phyloP scores from a whole-genome alignment of 495 filamentous ascomycete genomes.

The Sordaria brevicollis region DNA sequence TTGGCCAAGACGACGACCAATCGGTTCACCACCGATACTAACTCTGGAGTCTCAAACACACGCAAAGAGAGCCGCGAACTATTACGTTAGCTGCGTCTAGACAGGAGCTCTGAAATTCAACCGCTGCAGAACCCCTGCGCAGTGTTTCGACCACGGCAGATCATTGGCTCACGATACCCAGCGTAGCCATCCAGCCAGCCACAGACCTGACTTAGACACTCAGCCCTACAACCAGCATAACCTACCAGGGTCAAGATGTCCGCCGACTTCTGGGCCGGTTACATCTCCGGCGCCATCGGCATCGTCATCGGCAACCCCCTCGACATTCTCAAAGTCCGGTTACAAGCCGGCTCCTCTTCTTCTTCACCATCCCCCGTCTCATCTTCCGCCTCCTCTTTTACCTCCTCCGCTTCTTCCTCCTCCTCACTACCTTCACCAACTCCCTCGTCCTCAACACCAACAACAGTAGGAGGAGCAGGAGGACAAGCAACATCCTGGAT shows the following conservation, averaged over 20 bases:
- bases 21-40: neutral
- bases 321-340: constrained; percentile 72
- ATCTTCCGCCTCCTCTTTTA: neutral
- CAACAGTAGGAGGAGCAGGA: constrained; percentile 55
- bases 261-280: constrained; percentile 79
- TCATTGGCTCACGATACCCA: neutral
- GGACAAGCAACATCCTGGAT: constrained; percentile 23
- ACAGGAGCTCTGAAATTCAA: neutral
- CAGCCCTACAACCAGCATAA: neutral
- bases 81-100: neutral
- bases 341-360: constrained; percentile 47
- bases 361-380: constrained; percentile 1
- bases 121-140: neutral
- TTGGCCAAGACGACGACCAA: neutral
- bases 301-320: constrained; percentile 85
- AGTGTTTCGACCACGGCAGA: neutral
- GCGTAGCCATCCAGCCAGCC: neutral
- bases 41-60: neutral
- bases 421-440: constrained; percentile 66
- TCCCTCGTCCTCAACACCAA: constrained; percentile 67
- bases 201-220: neutral
- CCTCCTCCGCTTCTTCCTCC: constrained; percentile 42
- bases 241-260: constrained; percentile 58
- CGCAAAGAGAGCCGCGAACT: neutral
- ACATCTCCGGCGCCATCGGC: constrained; percentile 69